phyloP scores from a whole-genome alignment of 2,329 filamentous ascomycete species.

The Colletotrichum phormii region DNA sequence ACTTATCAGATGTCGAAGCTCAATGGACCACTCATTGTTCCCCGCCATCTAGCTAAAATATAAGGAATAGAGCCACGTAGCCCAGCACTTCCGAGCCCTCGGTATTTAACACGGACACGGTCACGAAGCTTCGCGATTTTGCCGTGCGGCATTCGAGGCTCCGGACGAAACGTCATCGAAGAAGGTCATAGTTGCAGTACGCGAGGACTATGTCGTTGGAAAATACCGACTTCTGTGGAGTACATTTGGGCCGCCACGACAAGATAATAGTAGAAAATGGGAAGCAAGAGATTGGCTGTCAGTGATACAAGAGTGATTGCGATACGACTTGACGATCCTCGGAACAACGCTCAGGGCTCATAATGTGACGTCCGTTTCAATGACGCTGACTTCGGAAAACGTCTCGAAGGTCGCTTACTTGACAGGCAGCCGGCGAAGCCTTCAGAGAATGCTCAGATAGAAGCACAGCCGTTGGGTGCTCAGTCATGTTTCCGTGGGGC shows the following conservation, averaged over 20 bases:
- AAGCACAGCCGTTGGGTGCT: conserved; percentile 26
- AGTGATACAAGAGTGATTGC: not conserved
- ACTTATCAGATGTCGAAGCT: too few relatives aligned
- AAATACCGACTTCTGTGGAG: not conserved
- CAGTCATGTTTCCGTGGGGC: conserved; percentile 7
- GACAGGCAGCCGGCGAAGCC: not conserved
- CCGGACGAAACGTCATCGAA: not conserved
- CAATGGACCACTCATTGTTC: too few relatives aligned
- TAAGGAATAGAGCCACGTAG: not conserved
- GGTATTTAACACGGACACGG: not conserved
- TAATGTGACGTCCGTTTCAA: not conserved
- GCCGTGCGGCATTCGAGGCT: not conserved
- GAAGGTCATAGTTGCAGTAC: not conserved
- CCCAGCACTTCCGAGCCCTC: not conserved
- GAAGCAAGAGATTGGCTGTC: not conserved
- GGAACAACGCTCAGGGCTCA: not conserved
- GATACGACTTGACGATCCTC: not conserved
- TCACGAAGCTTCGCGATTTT: not conserved
- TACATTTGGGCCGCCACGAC: not conserved
- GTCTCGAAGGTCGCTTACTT: not conserved
- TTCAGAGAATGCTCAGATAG: not conserved
- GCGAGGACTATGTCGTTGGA: not conserved
- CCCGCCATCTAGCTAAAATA: not conserved
- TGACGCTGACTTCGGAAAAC: not conserved
- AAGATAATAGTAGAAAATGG: not conserved